Percentiles rank a stretch among this genome's conserved stretches.
phyloP scores from a whole-genome alignment of 1,284 basidiomycete genomes.

The Somion occarium region DNA sequence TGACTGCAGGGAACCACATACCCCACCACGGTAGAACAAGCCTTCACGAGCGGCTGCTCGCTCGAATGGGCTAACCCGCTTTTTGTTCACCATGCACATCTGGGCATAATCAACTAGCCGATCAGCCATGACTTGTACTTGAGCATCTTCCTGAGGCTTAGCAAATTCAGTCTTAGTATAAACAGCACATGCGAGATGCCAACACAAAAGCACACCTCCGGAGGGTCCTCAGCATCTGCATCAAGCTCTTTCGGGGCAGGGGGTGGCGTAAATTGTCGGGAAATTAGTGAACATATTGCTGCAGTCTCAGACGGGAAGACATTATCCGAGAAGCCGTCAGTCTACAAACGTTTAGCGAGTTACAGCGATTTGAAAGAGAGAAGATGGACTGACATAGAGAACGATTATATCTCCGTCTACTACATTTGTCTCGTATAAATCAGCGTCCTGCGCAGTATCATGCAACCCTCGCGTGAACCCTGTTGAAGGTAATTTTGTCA shows the following conservation, averaged over 20 bases:
- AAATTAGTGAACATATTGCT: conserved; percentile 60
- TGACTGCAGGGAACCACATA: conserved; percentile 33
- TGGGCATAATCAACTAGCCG: conserved; percentile 66
- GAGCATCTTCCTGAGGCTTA: conserved; percentile 39
- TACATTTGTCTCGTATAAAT: conserved; percentile 57
- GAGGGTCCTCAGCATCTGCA: too few species aligned
- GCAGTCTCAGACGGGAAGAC: conserved; percentile 72
- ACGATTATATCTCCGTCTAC: conserved; percentile 73
- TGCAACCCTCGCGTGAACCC: conserved; percentile 25
- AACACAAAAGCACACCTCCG: too few species aligned
- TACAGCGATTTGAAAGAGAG: not conserved
- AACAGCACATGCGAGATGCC: conserved; percentile 2
- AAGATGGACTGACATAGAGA: conserved; percentile 50
- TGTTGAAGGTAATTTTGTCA: conserved; percentile 60
- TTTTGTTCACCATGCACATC: conserved; percentile 61
- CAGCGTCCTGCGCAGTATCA: conserved; percentile 68
- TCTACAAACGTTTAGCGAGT: conserved; percentile 44
- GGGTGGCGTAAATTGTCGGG: conserved; percentile 38
- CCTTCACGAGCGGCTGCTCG: conserved; percentile 59
- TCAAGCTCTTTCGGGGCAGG: too few species aligned
- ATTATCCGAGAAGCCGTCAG: conserved; percentile 86
- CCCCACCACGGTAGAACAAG: conserved; percentile 64
- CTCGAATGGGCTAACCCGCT: conserved; percentile 66
- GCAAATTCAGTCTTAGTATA: not conserved
- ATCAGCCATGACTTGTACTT: conserved; percentile 69